Evolutionary conservation across 2,329 filamentous ascomycete genomes (phyloP), one percentile per base, ranked within the genome.

Genomic region (Aschersonia sp.): DNA sequence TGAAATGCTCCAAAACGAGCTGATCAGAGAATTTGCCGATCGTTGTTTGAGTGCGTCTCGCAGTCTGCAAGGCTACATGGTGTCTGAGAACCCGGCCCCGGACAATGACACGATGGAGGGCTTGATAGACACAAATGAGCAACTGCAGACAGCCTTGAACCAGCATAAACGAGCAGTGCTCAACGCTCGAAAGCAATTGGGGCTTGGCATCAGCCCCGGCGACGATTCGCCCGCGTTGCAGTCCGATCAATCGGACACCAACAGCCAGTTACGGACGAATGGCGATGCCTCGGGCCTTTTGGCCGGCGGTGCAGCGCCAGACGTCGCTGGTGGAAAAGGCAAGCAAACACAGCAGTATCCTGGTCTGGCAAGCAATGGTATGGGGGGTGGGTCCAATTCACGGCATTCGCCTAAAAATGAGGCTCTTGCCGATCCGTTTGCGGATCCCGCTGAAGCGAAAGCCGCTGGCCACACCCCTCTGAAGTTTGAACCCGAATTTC

Each of bases 21-120:
- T 98, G 46, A 81, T 96, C 61, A 85, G 83, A 60, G 92, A 98
- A 67, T 97, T 98, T 61, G 79, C 83, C 44, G 83, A 92, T 56
- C 82, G 92, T 30, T 97, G 90, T 60, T 79, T 83, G 53, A 77
- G 79, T 48, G 90, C 90, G 5, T 83, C 85, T 46, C 76, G 82
- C 47, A 87, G 84, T 59, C 80, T 97, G 56, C 88, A 96, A 58
- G 73, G 73, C 33, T 97, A 94, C 66, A 95, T 97, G 71, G 73
- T 81, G 42, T 78, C 81, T 44, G 81, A 84, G 49, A 77, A 87
- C 60, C 89, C 90, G 0, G 62, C 78, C 1, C 89, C 90, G 0
- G 92, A 97, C 63, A 90, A 95, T 58, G 84, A 95, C 55, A 97
- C 90, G 1, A 87, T 97, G 76, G 81, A 92, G 60, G 89, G 81